These are phyloP conservation scores for Vitis amurensis DNA, from an alignment of 164 flowering plant genomes.

Conservation along the genomic window DNA sequence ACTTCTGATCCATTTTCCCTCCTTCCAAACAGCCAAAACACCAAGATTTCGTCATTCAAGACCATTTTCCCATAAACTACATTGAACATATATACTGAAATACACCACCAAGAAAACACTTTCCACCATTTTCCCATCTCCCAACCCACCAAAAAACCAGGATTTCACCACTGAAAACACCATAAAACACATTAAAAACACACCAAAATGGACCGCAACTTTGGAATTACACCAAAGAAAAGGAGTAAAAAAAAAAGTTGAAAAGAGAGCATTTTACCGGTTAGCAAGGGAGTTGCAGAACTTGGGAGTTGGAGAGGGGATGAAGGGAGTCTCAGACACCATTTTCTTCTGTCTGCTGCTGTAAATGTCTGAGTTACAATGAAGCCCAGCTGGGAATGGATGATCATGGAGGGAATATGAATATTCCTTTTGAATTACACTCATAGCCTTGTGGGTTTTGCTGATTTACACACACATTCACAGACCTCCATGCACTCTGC, in stretches of 20 bases:
- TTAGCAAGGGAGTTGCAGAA: conserved; percentile 46
- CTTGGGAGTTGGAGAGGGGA: conserved; percentile 30
- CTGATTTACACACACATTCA: conserved; percentile 1
- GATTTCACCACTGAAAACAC: neutral
- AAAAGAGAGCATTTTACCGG: conserved; percentile 32
- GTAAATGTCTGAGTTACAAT: neutral
- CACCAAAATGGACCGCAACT: neutral
- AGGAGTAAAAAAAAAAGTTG: neutral
- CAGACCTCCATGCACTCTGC: conserved; percentile 7
- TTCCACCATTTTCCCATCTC: too few relatives aligned
- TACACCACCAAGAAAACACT: too few relatives aligned
- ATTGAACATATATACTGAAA: too few relatives aligned
- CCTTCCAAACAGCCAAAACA: too few relatives aligned
- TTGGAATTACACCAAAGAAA: neutral
- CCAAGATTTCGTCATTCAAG: too few relatives aligned
- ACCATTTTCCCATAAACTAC: too few relatives aligned
- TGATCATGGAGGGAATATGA: conserved; percentile 7
- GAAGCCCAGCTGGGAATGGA: neutral
- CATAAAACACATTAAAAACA: neutral
- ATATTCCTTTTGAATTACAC: neutral
- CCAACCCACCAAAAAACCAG: too few relatives aligned
- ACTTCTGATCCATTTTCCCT: too few relatives aligned
- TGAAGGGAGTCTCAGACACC: conserved; percentile 35
- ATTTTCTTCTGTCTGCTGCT: conserved; percentile 14
- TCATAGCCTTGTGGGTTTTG: neutral